Conservation (phyloP, 768 basidiomycete species). For the Boletellus ananas region DNA sequence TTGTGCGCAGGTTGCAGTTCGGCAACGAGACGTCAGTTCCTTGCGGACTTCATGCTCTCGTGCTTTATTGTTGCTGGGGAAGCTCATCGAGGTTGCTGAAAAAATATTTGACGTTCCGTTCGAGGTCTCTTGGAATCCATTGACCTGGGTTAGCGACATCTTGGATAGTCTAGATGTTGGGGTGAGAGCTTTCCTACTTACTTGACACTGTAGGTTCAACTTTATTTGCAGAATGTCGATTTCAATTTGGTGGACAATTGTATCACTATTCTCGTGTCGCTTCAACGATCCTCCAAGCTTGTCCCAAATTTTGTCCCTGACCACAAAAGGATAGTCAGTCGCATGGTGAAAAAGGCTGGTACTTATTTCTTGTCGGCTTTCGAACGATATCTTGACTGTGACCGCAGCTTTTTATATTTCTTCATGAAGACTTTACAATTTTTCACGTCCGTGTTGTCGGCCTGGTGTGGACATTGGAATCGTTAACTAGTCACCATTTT, state of each 20-base stretch:
- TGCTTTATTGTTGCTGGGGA: conserved; percentile 48
- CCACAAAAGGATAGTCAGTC: conserved; percentile 49
- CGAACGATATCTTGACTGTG: conserved; percentile 2
- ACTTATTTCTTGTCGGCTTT: not conserved
- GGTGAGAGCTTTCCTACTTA: conserved; percentile 32
- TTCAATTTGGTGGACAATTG: conserved; percentile 69
- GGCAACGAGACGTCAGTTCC: conserved; percentile 29
- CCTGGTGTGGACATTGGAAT: conserved; percentile 79
- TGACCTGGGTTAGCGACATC: conserved; percentile 56
- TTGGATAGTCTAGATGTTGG: conserved; percentile 54
- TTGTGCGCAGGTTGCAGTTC: conserved; percentile 40
- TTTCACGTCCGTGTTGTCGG: conserved; percentile 82
- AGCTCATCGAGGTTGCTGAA: conserved; percentile 44
- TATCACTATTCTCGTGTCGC: conserved; percentile 50
- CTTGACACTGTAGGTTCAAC: conserved; percentile 1
- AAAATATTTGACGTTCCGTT: conserved; percentile 29
- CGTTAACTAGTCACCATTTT: conserved; percentile 48
- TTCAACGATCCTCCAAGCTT: conserved; percentile 50
- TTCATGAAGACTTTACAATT: conserved; percentile 57
- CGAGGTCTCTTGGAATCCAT: conserved; percentile 55
- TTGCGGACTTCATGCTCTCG: conserved; percentile 52
- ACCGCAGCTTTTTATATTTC: conserved; percentile 64
- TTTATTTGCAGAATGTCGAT: conserved; percentile 31
- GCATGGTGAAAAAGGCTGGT: conserved; percentile 53
- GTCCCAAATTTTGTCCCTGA: conserved; percentile 54